Conservation (phyloP, 2,329 filamentous ascomycete species). For the Chaetothyriales sp. region DNA sequence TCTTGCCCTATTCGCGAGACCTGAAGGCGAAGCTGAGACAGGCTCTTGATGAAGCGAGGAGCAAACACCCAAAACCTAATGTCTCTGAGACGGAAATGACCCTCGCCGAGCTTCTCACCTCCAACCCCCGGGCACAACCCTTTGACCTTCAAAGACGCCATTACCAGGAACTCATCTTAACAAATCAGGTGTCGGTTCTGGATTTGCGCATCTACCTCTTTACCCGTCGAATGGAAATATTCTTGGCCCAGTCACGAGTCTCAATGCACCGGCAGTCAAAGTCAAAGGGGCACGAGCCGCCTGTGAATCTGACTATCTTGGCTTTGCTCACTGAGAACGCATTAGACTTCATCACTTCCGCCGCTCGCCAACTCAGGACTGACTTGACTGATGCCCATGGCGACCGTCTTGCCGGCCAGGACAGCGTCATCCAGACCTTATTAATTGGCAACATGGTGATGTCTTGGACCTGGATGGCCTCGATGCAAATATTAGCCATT, state of each 20-base stretch:
- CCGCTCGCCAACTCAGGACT: constrained; percentile 63
- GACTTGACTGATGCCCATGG: constrained; percentile 51
- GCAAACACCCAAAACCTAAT: constrained; percentile 11
- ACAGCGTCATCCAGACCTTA: constrained; percentile 19
- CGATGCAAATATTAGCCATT: constrained; percentile 28
- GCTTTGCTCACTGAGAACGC: constrained; percentile 75
- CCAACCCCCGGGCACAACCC: constrained; percentile 19
- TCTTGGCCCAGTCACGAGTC: constrained; percentile 26
- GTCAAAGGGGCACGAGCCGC: neutral
- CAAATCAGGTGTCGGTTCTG: constrained; percentile 89
- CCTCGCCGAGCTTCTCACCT: constrained; percentile 8
- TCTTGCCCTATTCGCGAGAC: constrained; percentile 61
- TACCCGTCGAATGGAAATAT: constrained; percentile 67
- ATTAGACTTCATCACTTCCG: constrained; percentile 68
- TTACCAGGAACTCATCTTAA: constrained; percentile 82
- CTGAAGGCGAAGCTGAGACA: constrained; percentile 48
- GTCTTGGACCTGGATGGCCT: constrained; percentile 33
- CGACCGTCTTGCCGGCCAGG: constrained; percentile 32
- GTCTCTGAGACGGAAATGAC: constrained; percentile 17
- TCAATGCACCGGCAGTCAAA: constrained; percentile 1
- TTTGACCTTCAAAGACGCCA: constrained; percentile 53
- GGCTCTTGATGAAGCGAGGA: constrained; percentile 26
- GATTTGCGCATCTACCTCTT: constrained; percentile 94
- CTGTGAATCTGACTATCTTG: constrained; percentile 38
- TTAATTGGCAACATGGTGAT: constrained; percentile 35